Percentiles rank a stretch among this genome's conserved stretches.
phyloP scores from a whole-genome alignment of 2,329 filamentous ascomycete genomes.

The Phialophora chinensis region DNA sequence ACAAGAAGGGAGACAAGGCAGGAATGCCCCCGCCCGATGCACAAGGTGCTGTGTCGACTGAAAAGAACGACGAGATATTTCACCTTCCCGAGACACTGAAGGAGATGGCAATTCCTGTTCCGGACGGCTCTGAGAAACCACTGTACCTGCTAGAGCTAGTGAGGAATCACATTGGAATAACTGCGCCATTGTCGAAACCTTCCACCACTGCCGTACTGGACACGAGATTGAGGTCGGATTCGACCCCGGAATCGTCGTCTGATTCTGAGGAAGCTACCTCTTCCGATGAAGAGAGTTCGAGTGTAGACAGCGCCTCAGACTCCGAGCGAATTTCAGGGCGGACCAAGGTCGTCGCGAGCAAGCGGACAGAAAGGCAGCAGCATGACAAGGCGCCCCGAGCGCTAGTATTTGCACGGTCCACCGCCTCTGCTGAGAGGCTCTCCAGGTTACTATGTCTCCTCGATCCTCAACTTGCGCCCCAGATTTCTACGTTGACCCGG shows the following conservation, averaged over 20 bases:
- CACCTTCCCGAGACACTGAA: constrained; percentile 67
- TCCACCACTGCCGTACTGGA: neutral
- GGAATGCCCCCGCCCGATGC: neutral
- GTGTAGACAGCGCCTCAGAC: neutral
- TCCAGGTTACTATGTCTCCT: constrained; percentile 86
- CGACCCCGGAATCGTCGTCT: constrained; percentile 41
- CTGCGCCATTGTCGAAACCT: neutral
- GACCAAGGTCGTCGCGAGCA: no score
- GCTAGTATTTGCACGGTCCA: constrained; percentile 95
- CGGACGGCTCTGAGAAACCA: constrained; percentile 75
- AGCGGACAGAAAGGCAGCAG: constrained; percentile 44
- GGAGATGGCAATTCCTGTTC: constrained; percentile 71
- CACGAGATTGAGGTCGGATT: constrained; percentile 40
- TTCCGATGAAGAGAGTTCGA: constrained; percentile 52
- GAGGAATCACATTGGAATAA: constrained; percentile 53
- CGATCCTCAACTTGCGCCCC: constrained; percentile 83
- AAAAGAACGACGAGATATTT: constrained; percentile 55
- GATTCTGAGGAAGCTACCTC: constrained; percentile 33
- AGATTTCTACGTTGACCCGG: constrained; percentile 86
- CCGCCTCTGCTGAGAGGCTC: constrained; percentile 83
- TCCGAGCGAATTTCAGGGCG: neutral
- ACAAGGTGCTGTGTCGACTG: constrained; percentile 25
- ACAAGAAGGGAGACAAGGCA: neutral
- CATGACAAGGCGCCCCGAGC: constrained; percentile 87
- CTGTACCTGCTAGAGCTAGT: constrained; percentile 83